phyloP scores from a whole-genome alignment of 148 eudicot species.

The Drosera capensis region DNA sequence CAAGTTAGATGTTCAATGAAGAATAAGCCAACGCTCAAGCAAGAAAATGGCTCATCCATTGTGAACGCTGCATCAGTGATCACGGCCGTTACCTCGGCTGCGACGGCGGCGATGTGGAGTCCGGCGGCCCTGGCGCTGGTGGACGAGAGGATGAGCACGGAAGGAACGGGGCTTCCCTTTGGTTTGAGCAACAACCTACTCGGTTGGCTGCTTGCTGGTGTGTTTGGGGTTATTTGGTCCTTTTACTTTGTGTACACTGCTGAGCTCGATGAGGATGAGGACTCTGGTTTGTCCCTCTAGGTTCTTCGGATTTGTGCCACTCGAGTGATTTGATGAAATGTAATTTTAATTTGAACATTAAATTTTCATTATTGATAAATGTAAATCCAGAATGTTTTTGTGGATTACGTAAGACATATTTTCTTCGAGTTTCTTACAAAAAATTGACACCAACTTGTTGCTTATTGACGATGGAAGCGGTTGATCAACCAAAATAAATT shows the following conservation, averaged over 20 bases:
- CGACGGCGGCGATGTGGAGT: slow-evolving; percentile 36
- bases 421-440: too few relatives aligned
- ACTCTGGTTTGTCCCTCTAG: slow-evolving; percentile 88
- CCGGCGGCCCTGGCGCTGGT: slow-evolving; percentile 83
- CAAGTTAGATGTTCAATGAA: slow-evolving; percentile 62
- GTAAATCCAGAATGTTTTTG: too few relatives aligned
- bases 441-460: too few relatives aligned
- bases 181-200: slow-evolving; percentile 91
- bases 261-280: slow-evolving; percentile 88
- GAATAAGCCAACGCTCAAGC: slow-evolving; percentile 18
- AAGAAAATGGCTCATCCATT: slow-evolving; percentile 19
- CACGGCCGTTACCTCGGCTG: slow-evolving; percentile 11
- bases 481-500: too few relatives aligned
- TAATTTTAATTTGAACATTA: not conserved
- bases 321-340: too few relatives aligned
- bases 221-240: slow-evolving; percentile 76
- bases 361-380: not conserved
- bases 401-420: too few relatives aligned
- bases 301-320: too few relatives aligned
- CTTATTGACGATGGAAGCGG: too few relatives aligned
- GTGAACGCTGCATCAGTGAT: slow-evolving; percentile 19
- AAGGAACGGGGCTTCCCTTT: slow-evolving; percentile 92
- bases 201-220: slow-evolving; percentile 79
- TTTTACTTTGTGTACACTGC: slow-evolving; percentile 52
- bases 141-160: slow-evolving; percentile 96